Conservation (phyloP, 2,329 filamentous ascomycete genomes). For the Coleophoma crateriformis region DNA sequence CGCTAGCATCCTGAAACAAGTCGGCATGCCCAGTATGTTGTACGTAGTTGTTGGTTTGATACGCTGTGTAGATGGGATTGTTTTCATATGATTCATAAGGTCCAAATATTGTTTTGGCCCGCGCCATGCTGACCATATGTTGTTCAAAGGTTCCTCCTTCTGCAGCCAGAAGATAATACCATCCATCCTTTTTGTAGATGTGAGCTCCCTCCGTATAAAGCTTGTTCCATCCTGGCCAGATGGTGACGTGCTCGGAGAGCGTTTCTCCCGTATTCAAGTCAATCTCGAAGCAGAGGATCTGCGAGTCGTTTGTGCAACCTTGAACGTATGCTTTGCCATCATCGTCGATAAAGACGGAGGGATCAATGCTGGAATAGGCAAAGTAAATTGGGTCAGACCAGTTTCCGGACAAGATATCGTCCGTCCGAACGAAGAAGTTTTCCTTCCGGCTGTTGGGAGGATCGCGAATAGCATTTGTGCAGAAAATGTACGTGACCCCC, state of each 20-base stretch:
- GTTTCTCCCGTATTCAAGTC: slow-evolving; percentile 13
- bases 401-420: slow-evolving; percentile 16
- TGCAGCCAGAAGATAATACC: slow-evolving; percentile 43
- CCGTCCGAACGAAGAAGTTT: slow-evolving; percentile 23
- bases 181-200: slow-evolving; percentile 38
- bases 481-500: not conserved
- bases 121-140: slow-evolving; percentile 38
- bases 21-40: slow-evolving; percentile 39
- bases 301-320: slow-evolving; percentile 11
- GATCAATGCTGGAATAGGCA: slow-evolving; percentile 36
- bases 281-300: slow-evolving; percentile 14
- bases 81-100: slow-evolving; percentile 35
- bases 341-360: slow-evolving; percentile 41
- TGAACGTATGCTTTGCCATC: slow-evolving; percentile 30
- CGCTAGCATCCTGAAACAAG: slow-evolving; percentile 34
- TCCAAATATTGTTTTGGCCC: slow-evolving; percentile 31
- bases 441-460: not conserved
- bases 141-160: slow-evolving; percentile 40
- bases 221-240: slow-evolving; percentile 26
- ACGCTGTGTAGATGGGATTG: slow-evolving; percentile 41
- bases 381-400: slow-evolving; percentile 32
- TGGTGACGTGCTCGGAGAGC: slow-evolving; percentile 13
- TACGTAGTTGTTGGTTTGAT: slow-evolving; percentile 31
- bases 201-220: slow-evolving; percentile 34
- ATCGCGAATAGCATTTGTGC: not conserved